These are phyloP conservation scores for Glycyrrhiza uralensis DNA, from an alignment of 306 rosid species.

Conservation along the genomic window DNA sequence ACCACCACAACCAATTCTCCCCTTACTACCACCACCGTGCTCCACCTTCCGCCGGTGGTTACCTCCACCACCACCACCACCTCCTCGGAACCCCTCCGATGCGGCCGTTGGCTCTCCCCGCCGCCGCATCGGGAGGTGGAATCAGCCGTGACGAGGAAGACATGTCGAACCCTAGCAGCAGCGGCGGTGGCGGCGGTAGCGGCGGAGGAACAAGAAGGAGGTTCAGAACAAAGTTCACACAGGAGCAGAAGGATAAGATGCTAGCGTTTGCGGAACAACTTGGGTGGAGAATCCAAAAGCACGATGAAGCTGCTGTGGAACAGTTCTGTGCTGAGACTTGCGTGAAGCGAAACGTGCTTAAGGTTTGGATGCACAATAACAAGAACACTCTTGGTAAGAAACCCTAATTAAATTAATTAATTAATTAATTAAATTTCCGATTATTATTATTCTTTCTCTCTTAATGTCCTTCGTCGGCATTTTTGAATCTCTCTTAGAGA, in stretches of 20 bases:
- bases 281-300: conserved; percentile 93
- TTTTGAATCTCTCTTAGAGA: no score
- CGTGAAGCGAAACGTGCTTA: conserved; percentile 63
- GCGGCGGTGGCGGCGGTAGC: conserved; percentile 65
- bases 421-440: no score
- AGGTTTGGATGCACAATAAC: conserved; percentile 99
- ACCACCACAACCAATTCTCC: conserved; percentile 38
- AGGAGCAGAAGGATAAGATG: conserved; percentile 87
- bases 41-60: conserved; percentile 41
- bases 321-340: conserved; percentile 63
- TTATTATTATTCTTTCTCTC: neutral
- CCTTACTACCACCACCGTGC: conserved; percentile 41
- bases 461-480: no score
- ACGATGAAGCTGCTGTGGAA: conserved; percentile 75
- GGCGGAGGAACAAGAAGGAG: conserved; percentile 52
- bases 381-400: conserved; percentile 92
- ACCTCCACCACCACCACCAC: conserved; percentile 58
- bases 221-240: conserved; percentile 66
- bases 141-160: conserved; percentile 64
- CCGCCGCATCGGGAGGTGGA: conserved; percentile 45
- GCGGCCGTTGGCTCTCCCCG: conserved; percentile 53
- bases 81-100: conserved; percentile 31
- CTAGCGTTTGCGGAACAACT: conserved; percentile 65
- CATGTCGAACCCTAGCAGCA: conserved; percentile 75
- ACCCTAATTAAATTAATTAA: conserved; percentile 71